Conservation (phyloP, 345 rosid species). For the Eucalyptus regnans region DNA sequence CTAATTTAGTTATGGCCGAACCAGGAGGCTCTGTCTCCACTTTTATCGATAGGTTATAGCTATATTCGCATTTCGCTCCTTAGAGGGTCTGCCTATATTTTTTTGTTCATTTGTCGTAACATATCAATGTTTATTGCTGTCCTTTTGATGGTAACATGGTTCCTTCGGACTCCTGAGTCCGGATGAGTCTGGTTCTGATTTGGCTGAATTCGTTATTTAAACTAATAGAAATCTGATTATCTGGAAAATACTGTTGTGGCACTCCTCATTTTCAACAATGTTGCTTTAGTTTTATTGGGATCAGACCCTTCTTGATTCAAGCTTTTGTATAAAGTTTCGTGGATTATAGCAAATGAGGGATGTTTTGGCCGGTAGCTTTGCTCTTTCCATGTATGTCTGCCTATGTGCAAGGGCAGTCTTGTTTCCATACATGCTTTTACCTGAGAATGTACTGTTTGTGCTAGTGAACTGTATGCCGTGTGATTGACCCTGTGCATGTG, state of each 20-base stretch:
- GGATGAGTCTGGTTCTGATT: not conserved
- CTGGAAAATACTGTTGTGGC: not conserved
- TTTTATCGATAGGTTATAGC: not conserved
- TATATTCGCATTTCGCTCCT: not conserved
- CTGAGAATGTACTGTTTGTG: constrained; percentile 7
- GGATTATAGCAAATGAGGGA: not conserved
- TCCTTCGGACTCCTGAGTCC: not conserved
- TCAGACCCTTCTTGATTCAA: not conserved
- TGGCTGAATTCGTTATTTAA: not conserved
- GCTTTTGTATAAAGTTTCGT: not conserved
- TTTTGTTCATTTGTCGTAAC: not conserved
- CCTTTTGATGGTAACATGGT: not conserved
- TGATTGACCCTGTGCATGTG: constrained; percentile 56
- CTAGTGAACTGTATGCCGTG: constrained; percentile 26
- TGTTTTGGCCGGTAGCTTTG: not conserved
- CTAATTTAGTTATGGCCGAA: not conserved
- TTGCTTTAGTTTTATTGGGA: not conserved
- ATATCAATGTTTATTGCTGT: not conserved
- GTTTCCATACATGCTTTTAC: not conserved
- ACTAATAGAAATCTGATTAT: not conserved
- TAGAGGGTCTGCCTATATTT: not conserved
- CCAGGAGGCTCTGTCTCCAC: not conserved
- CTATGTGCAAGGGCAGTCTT: not conserved
- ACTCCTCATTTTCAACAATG: not conserved
- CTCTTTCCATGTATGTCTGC: not conserved